Evolutionary conservation across 2,329 filamentous ascomycete species (phyloP).

Genomic region (Hymenoscyphus albidus): DNA sequence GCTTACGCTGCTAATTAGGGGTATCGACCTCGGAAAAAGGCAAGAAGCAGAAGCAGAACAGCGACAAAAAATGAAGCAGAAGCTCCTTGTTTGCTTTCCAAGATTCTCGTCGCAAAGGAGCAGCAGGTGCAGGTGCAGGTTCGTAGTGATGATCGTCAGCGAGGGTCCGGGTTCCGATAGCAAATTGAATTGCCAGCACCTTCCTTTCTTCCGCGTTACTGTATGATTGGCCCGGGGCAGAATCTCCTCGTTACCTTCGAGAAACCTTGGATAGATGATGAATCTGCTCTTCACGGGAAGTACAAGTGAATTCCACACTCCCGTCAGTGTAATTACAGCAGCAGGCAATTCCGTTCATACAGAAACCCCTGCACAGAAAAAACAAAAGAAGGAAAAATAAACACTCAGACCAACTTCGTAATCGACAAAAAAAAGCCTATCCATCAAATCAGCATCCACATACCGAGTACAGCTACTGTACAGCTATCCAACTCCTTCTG

Average conservation of each 20-base stretch:
- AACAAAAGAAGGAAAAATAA: not conserved
- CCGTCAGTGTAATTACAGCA: not conserved
- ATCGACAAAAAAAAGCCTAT: not conserved
- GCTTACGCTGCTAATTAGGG: no score
- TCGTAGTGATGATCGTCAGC: not conserved
- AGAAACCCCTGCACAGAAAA: not conserved
- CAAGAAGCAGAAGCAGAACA: no score
- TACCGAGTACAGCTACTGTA: no score
- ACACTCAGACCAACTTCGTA: not conserved
- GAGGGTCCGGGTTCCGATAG: not conserved
- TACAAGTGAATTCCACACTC: not conserved
- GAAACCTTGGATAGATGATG: not conserved
- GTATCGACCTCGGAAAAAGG: no score
- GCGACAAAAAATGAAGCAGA: not conserved
- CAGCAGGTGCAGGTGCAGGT: not conserved
- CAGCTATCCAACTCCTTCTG: no score
- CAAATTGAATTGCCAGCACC: not conserved
- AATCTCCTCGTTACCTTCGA: not conserved
- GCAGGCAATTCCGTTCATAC: not conserved
- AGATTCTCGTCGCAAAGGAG: not conserved
- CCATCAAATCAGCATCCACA: no score
- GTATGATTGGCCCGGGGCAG: not conserved
- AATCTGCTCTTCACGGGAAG: not conserved
- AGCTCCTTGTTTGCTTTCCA: not conserved
- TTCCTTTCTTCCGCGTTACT: not conserved